These are phyloP conservation scores for Filobasidium floriforme DNA, from an alignment of 768 basidiomycete species.

Conservation along the genomic window DNA sequence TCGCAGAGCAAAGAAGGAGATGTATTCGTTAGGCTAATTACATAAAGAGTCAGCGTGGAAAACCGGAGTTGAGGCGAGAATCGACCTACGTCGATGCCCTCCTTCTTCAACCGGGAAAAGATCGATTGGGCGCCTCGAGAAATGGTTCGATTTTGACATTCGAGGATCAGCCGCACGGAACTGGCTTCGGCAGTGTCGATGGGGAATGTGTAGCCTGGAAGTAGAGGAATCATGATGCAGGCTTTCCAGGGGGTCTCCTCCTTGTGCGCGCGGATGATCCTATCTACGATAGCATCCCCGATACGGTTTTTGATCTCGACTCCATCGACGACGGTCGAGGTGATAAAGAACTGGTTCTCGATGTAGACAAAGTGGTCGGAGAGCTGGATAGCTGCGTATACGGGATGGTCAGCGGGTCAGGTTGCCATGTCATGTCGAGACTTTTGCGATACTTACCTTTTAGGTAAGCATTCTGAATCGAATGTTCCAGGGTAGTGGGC, in stretches of 20 bases:
- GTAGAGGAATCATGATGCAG: constrained; percentile 79
- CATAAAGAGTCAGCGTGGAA: not conserved
- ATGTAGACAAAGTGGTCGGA: constrained; percentile 98
- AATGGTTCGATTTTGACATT: constrained; percentile 88
- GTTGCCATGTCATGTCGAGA: not conserved
- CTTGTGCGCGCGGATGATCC: constrained; percentile 78
- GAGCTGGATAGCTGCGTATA: constrained; percentile 65
- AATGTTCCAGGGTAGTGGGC: constrained; percentile 70
- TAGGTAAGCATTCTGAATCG: constrained; percentile 88
- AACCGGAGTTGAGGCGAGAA: constrained; percentile 40
- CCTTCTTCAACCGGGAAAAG: constrained; percentile 71
- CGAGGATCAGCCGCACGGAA: constrained; percentile 84
- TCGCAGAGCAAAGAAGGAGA: constrained; percentile 79
- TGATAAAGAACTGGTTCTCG: constrained; percentile 57
- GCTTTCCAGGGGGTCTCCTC: constrained; percentile 75
- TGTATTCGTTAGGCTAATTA: constrained; percentile 80
- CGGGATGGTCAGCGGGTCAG: not conserved
- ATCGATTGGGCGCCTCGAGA: constrained; percentile 85
- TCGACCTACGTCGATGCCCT: constrained; percentile 71
- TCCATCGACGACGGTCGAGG: constrained; percentile 68
- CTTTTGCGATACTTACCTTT: constrained; percentile 54
- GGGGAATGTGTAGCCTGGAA: constrained; percentile 89
- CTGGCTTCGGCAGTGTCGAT: constrained; percentile 89
- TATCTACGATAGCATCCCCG: constrained; percentile 83
- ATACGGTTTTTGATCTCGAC: constrained; percentile 84